These are phyloP conservation scores for Graphilbum ipis-grandicollis DNA, from an alignment of 2,329 filamentous ascomycete genomes.

Conservation along the genomic window DNA sequence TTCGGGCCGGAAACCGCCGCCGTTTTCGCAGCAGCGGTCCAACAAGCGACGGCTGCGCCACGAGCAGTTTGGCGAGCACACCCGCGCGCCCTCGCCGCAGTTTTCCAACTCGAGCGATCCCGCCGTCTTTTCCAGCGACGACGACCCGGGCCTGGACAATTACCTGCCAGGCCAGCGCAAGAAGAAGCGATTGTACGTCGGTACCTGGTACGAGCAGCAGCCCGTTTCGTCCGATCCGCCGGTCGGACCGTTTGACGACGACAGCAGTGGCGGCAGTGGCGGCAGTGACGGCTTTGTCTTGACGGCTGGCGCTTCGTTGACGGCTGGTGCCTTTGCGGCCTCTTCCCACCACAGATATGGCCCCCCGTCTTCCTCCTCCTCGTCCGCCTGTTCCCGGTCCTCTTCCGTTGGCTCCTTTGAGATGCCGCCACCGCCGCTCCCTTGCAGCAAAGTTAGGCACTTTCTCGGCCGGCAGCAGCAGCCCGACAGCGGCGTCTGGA, in stretches of 20 bases:
- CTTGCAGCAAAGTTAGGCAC: conserved; percentile 5
- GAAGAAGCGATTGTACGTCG: conserved; percentile 45
- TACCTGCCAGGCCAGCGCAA: conserved; percentile 30
- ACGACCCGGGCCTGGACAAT: conserved; percentile 49
- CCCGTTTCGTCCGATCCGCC: conserved; percentile 9
- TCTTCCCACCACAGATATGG: background rate
- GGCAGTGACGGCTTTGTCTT: no score
- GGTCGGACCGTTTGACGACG: conserved; percentile 2
- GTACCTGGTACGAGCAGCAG: conserved; percentile 49
- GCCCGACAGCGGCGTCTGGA: conserved; percentile 48
- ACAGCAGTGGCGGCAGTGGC: background rate
- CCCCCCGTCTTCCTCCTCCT: background rate
- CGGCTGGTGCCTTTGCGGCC: background rate
- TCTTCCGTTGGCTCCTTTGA: background rate
- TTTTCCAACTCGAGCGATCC: conserved; percentile 52
- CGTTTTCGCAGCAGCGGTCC: background rate
- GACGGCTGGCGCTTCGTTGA: no score
- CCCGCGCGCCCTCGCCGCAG: conserved; percentile 7
- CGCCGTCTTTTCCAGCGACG: conserved; percentile 54
- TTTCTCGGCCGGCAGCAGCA: conserved; percentile 28
- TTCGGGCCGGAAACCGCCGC: conserved; percentile 1
- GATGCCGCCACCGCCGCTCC: conserved; percentile 2
- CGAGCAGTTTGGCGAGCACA: background rate
- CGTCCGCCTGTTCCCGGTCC: background rate
- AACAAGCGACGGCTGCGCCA: background rate